Base-by-base conservation (phyloP, 495 filamentous ascomycete species). In the Aspergillus bridgeri region DNA sequence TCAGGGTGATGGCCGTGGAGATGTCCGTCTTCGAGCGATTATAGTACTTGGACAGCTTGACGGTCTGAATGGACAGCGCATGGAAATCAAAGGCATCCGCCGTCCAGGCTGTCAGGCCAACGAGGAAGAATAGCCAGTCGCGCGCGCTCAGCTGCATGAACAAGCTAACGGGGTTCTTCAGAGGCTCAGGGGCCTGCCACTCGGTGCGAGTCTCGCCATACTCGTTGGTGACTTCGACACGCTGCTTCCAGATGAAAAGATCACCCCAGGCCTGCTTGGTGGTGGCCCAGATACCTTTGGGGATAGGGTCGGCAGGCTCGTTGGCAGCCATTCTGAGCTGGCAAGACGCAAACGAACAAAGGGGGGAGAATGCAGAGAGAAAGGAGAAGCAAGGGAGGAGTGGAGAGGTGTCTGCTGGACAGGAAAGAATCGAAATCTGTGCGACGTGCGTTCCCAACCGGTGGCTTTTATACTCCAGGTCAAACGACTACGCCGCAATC, bases 41-140 rank as follows among this genome's bases (percentile, higher is more conserved):
- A 64, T 87, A 92, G 65, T 89, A 89, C 4, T 80, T 72, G 0
- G 88, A 79, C 33, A 91, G 75, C 68, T 88, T 87, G 49, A 81
- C 77, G 17, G 85, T 83, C 57, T 89, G 87, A 54, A 91, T 87
- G 5, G 86, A 85, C 5, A 92, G 75, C 3, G 88, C 84, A 65
- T 90, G 85, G 69, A 91, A 91, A 69, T 92, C 89, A 69, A 88
- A 89, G 5, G 85, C 86, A 67, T 89, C 87, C 15, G 84, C 83
- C 17, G 79, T 84, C 86, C 86, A 90, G 4, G 86, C 81, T 13
- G 69, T 55, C 63, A 88, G 77, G 20, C 84, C 86, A 11, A 86
- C 83, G 18, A 85, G 44, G 63, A 89, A 89, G 66, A 83, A 87
- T 18, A 85, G 56, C 86, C 86, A 89, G 60, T 82, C 78, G 13